Percentiles rank a stretch among this genome's conserved stretches.
phyloP scores from a whole-genome alignment of 441 rosid genomes.

The Arabidopsis hybrid region DNA sequence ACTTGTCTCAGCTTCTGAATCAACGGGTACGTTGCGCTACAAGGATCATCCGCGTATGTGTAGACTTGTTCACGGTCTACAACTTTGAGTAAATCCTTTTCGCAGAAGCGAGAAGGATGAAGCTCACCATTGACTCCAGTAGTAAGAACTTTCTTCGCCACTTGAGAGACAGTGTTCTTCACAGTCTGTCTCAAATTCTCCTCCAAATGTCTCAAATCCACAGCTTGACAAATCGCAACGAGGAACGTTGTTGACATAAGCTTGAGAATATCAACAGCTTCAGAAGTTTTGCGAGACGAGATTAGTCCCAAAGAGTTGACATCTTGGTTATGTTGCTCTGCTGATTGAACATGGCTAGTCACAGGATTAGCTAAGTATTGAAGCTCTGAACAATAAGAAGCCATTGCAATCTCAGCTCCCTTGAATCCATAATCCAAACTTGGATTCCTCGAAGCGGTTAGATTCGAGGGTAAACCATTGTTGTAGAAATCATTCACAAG shows the following conservation, averaged over 20 bases:
- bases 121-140: conserved; percentile 47
- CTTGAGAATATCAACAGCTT: conserved; percentile 57
- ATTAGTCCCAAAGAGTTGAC: conserved; percentile 51
- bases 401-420: conserved; percentile 91
- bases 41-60: conserved; percentile 71
- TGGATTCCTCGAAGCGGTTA: conserved; percentile 68
- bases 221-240: conserved; percentile 46
- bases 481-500: conserved; percentile 88
- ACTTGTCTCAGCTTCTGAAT: conserved; percentile 76
- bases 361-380: conserved; percentile 66
- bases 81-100: conserved; percentile 46
- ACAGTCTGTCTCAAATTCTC: conserved; percentile 61
- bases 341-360: conserved; percentile 47
- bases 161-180: conserved; percentile 45
- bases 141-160: conserved; percentile 42
- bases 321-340: conserved; percentile 50
- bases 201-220: conserved; percentile 56
- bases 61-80: conserved; percentile 64
- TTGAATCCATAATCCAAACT: conserved; percentile 90
- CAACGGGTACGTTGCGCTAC: conserved; percentile 71
- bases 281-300: conserved; percentile 78
- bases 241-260: conserved; percentile 49
- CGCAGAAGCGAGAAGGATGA: conserved; percentile 49
- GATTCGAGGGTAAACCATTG: conserved; percentile 85
- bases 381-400: conserved; percentile 80